Base-by-base conservation (phyloP, 2,329 filamentous ascomycete genomes). In the Thelonectria rubi region DNA sequence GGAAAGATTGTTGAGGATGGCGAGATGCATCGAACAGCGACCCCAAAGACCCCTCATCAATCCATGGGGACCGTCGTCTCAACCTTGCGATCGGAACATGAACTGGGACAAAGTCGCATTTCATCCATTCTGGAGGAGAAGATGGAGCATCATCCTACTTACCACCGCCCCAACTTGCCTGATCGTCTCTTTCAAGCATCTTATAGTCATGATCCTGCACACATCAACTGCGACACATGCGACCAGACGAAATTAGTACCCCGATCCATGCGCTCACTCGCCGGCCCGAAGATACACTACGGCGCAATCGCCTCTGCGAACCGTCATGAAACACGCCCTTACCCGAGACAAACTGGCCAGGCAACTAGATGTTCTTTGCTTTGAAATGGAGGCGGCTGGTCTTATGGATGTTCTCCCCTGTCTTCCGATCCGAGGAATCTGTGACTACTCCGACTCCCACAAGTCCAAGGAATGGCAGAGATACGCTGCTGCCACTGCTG, bases 401-500 rank as follows among this genome's bases (percentile, higher is more conserved):
- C 30, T 73, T 1, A 65, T 65, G 55, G 56, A 64, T 9, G 58
- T 58, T 1, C 65, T 75, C 7, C 72, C 72, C 0, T 78, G 72
- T 32, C 42, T 78, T 0, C 66, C 74, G 0, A 74, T 79, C 17
- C 69, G 75, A 6, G 76, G 76, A 0, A 74, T 79, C 3, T 79
- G 72, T 37, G 73, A 77, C 45, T 79, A 78, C 52, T 72, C 75
- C 5, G 77, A 80, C 58, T 72, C 68, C 0, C 76, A 79, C 55
- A 61, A 61, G 32, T 52, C 24, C 40, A 57, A 61, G 6, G 20
- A 26, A 12, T 79, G 76, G 77, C 73, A 77, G 26, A 15, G 18
- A 1, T 78, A 77, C 58, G 76, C 77, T 0, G 74, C 77, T 0
- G 66, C 65, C 0, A 69, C 69, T 0, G 76, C 77, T 0, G 75